Percentiles rank a stretch among this genome's conserved stretches.
These are phyloP conservation scores for Dictyostelium firmibasis DNA, from an alignment of 78 protist genomes.

Conservation along the genomic window DNA sequence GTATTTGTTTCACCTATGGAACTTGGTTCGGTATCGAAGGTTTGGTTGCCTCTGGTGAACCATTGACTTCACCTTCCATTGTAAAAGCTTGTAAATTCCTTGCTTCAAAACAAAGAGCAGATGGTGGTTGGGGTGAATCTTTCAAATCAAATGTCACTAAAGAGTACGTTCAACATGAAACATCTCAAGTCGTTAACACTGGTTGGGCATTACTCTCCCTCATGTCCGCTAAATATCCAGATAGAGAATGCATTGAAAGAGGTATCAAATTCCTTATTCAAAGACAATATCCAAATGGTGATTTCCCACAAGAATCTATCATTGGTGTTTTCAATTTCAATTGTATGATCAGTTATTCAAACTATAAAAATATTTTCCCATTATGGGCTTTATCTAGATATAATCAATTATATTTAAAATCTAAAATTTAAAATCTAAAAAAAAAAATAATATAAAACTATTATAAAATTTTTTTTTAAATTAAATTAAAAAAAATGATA, in stretches of 20 bases:
- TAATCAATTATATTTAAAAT: conserved; percentile 45
- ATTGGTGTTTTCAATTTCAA: conserved; percentile 96
- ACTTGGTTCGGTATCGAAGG: conserved; percentile 94
- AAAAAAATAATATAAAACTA: neutral
- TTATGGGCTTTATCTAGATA: conserved; percentile 96
- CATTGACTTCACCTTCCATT: conserved; percentile 22
- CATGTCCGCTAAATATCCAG: conserved; percentile 86
- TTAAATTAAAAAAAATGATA: neutral
- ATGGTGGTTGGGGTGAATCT: conserved; percentile 96
- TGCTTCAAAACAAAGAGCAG: conserved; percentile 82
- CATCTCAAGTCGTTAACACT: conserved; percentile 89
- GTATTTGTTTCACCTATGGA: conserved; percentile 96
- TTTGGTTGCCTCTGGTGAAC: conserved; percentile 80
- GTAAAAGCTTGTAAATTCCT: conserved; percentile 86
- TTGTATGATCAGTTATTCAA: conserved; percentile 93
- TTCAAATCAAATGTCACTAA: conserved; percentile 84
- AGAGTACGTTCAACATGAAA: conserved; percentile 66
- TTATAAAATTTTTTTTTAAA: neutral
- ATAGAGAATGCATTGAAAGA: conserved; percentile 62
- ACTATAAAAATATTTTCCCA: conserved; percentile 92
- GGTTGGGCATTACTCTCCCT: conserved; percentile 95
- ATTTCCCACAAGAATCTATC: conserved; percentile 93
- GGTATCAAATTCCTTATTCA: conserved; percentile 53
- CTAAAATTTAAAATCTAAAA: conserved; percentile 32
- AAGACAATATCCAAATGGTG: conserved; percentile 86